These are phyloP conservation scores for Fraxinus anomala DNA, from an alignment of 257 asterid genomes.

Conservation along the genomic window DNA sequence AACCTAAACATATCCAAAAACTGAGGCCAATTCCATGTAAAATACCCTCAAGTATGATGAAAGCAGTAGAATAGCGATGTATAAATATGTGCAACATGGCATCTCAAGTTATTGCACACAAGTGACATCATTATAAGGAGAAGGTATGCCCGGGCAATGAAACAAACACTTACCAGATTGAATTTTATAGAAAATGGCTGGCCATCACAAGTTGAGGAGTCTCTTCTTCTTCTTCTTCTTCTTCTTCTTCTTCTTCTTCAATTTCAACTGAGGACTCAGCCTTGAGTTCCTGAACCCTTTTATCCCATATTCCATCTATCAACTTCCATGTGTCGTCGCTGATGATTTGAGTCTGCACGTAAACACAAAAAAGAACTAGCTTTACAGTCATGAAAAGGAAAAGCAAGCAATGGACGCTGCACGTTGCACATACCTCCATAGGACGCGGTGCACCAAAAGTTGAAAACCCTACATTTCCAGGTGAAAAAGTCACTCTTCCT, in stretches of 20 bases:
- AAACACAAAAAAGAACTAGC: slow-evolving; percentile 20
- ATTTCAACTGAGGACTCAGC: slow-evolving; percentile 54
- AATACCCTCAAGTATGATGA: neutral
- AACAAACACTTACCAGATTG: slow-evolving; percentile 24
- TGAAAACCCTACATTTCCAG: slow-evolving; percentile 89
- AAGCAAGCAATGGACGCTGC: slow-evolving; percentile 13
- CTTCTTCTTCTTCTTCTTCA: slow-evolving; percentile 48
- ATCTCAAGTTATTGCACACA: neutral
- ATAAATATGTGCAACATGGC: slow-evolving; percentile 1
- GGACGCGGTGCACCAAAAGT: slow-evolving; percentile 98
- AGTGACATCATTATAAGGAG: neutral
- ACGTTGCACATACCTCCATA: slow-evolving; percentile 61
- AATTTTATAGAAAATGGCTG: slow-evolving; percentile 69
- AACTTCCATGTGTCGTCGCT: slow-evolving; percentile 89
- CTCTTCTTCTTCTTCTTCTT: slow-evolving; percentile 45
- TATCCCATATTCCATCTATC: slow-evolving; percentile 80
- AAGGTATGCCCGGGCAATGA: neutral
- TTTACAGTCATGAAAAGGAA: slow-evolving; percentile 10
- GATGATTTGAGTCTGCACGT: slow-evolving; percentile 82
- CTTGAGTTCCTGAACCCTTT: slow-evolving; percentile 69
- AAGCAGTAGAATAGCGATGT: neutral
- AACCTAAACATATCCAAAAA: neutral
- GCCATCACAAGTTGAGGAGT: slow-evolving; percentile 84
- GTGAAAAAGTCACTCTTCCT: slow-evolving; percentile 97
- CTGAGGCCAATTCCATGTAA: neutral